Evolutionary conservation across 73 alveolate genomes (phyloP), one percentile per base, ranked within the genome.

Genomic region (Paramecium sexaurelia): DNA sequence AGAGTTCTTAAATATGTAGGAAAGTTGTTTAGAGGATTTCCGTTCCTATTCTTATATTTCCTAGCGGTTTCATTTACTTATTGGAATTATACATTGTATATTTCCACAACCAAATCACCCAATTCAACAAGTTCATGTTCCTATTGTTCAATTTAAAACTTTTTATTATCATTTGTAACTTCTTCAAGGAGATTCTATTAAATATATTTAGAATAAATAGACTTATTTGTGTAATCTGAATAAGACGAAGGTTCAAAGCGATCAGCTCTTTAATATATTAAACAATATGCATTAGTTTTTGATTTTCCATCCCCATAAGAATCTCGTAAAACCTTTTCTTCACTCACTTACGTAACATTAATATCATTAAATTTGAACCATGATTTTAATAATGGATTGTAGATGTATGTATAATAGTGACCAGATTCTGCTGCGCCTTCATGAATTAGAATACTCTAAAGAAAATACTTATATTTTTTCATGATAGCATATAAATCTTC

Each of bases 371-470:
- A 96, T 61, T 89, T 96, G 69, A 92, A 78, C 96, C 97, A 96
- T 35, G 69, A 35, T 13, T 92, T 73, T 7, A 75, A 35, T 6
- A 75, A 71, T 51, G 85, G 73, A 91, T 96, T 96, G 55, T 95
- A 66, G 10, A 96, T 95, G 61, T 68, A 93, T 29, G 98, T 61
- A 69, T 96, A 96, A 83, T 95, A 96, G 87, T 96, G 99, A n/a
- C 99, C 99, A 55, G 96, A 43, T 15, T 93, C 84, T 24, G 96
- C 97, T 1, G 78, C 85, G 15, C 99, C 99, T 47, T 95, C 98
- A 91, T 96, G 99, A 6, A 96, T 92, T 57, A 94, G 37, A 15
- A 96, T 83, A 1, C 95, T 41, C 40, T 94, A 95, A 40, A 96
- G 45, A 83, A 90, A 57, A 91, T 96, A 96, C 55, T 78, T 78